A percentile compares a stretch with the other conserved stretches of the same genome.
phyloP scores from a whole-genome alignment of 2,329 filamentous ascomycete genomes.

The Diaporthe sp. region DNA sequence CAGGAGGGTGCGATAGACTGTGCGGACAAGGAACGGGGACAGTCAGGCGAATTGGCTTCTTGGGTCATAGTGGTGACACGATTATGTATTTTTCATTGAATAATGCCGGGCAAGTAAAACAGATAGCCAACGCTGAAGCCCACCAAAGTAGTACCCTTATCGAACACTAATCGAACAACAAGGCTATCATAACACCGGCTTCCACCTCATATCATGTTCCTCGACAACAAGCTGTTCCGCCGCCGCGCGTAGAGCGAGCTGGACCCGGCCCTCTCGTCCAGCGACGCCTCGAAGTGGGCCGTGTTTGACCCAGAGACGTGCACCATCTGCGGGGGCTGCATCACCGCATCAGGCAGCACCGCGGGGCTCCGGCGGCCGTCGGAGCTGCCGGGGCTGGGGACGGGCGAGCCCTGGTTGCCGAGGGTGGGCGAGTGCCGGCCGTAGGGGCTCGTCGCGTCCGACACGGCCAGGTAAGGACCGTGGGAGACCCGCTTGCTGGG shows the following conservation, averaged over 20 bases:
- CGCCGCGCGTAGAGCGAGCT: background rate
- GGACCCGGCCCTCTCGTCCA: conserved; percentile 9
- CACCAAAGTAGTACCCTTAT: background rate
- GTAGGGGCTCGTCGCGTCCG: background rate
- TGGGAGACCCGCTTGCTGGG: conserved; percentile 12
- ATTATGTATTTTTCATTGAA: background rate
- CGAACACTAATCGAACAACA: background rate
- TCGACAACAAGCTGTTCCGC: background rate
- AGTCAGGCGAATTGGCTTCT: background rate
- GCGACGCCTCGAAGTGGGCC: background rate
- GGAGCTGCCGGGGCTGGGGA: background rate
- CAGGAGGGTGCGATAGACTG: background rate
- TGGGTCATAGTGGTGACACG: background rate
- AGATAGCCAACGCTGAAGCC: background rate
- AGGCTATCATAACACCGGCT: background rate
- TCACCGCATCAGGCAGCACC: background rate
- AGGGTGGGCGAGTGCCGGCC: background rate
- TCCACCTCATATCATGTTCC: background rate
- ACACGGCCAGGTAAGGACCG: background rate
- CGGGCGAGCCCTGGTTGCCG: background rate
- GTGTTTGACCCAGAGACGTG: background rate
- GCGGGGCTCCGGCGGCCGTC: background rate
- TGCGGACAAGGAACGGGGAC: background rate
- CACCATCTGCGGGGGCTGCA: conserved; percentile 29
- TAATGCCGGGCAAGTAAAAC: background rate